Base-by-base conservation (phyloP, 768 basidiomycete genomes). In the Hypsizygus marmoreus region DNA sequence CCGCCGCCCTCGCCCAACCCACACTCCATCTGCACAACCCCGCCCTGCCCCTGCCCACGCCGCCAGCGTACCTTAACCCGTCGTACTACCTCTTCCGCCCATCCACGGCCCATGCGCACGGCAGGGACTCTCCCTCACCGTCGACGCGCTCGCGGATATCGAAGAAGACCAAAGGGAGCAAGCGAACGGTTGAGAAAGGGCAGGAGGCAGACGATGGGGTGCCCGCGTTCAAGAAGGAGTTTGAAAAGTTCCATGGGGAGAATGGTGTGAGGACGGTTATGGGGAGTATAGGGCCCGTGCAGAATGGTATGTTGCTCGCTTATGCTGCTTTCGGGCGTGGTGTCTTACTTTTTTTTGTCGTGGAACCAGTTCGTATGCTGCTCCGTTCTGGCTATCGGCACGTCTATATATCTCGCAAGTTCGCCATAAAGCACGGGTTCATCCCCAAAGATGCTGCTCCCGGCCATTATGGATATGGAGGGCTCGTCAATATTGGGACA, bases 391-490 rank as follows among this genome's bases (percentile, higher is more conserved):
- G 97, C 13, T 88, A 98, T 65, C 77, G 92, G 11, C 85, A 95
- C 58, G 95, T 97, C 40, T 99, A 99, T 68, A 87, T 99, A 47
- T 97, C 94, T 10, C 81, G 97, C 44, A 86, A 88, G 60, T 99
- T 98, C 59, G 97, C 97, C 2, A 71, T 84, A 50, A 79, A 83
- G 53, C 82, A 97, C 61, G 87, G 86, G 1, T 92, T 99, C 63
- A 88, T 97, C 45, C 91, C 92, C 2, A 70, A 74, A 16, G 91
- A 94, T 53, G 88, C 93, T 45, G 81, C 83, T 1, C 93, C 91
- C 6, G 97, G 97, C 5, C 79, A 86, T 49, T 93, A 95, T 56
- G 95, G 97, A n/a, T 99, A 97, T 61, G 79, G 84, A 6, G 95
- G 95, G 3, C 74, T 91, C 7, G 81, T 92, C 43, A 90, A 85